Percentiles rank a stretch among this genome's conserved stretches.
Conservation (phyloP, 257 asterid species). For the Dorcoceras hygrometricum region DNA sequence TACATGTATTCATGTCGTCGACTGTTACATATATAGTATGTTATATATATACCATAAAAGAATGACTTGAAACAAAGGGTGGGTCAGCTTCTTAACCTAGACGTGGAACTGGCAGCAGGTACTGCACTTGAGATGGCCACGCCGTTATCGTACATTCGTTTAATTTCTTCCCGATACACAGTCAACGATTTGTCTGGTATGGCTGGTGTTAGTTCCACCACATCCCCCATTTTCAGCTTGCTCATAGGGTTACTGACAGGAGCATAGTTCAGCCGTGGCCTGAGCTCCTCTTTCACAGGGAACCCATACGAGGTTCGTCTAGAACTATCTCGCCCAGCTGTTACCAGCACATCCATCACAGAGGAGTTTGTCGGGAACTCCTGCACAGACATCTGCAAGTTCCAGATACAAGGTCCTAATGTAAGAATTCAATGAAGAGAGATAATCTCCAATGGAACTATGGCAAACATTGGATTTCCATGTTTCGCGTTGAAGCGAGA, state of each 20-base stretch:
- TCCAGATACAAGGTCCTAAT: constrained; percentile 4
- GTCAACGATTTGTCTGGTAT: constrained; percentile 76
- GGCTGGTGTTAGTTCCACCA: constrained; percentile 84
- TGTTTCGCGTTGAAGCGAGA: neutral
- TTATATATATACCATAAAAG: constrained; percentile 12
- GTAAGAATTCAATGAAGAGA: neutral
- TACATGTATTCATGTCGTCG: neutral
- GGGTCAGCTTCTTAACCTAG: constrained; percentile 60
- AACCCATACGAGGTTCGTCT: constrained; percentile 62
- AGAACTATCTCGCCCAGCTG: constrained; percentile 61
- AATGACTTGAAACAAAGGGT: constrained; percentile 10
- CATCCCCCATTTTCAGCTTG: constrained; percentile 92
- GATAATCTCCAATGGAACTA: neutral
- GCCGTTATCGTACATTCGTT: constrained; percentile 82
- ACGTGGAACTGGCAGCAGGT: constrained; percentile 35
- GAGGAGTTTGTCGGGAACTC: constrained; percentile 79
- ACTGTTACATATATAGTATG: neutral
- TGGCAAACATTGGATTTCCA: neutral
- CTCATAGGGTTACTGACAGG: constrained; percentile 63
- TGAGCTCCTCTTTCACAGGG: constrained; percentile 73
- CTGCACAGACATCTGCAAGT: constrained; percentile 92
- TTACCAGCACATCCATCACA: constrained; percentile 62
- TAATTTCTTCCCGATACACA: constrained; percentile 82
- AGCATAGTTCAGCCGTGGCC: constrained; percentile 75
- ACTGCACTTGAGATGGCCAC: constrained; percentile 26